Conservation (phyloP, 1,284 basidiomycete genomes). For the Austropuccinia psidii region DNA sequence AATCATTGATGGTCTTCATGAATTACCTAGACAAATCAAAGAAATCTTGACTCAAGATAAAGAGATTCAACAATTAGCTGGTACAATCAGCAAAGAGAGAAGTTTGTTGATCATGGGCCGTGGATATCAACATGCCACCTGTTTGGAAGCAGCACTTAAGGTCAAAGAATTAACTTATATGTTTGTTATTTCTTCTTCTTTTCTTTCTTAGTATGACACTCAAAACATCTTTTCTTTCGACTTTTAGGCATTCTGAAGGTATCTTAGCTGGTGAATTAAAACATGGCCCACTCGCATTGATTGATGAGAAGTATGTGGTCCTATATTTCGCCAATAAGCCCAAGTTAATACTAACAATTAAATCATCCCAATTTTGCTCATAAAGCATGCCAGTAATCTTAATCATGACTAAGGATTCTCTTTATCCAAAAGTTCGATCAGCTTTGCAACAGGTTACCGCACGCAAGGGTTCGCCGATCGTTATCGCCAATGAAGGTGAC, state of each 20-base stretch:
- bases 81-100: slow-evolving; percentile 68
- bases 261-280: slow-evolving; percentile 98
- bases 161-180: slow-evolving; percentile 74
- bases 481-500: slow-evolving; percentile 93
- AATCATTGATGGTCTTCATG: slow-evolving; percentile 90
- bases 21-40: slow-evolving; percentile 82
- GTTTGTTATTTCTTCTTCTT: background rate
- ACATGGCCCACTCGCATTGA: slow-evolving; percentile 92
- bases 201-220: background rate
- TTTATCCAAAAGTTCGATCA: slow-evolving; percentile 96
- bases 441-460: slow-evolving; percentile 95
- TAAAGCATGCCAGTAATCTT: slow-evolving; percentile 61
- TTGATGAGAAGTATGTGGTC: slow-evolving; percentile 86
- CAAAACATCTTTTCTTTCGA: background rate
- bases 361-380: background rate
- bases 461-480: slow-evolving; percentile 72
- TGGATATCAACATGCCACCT: slow-evolving; percentile 96
- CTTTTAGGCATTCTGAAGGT: slow-evolving; percentile 50
- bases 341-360: background rate
- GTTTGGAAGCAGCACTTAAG: slow-evolving; percentile 95
- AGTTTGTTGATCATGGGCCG: slow-evolving; percentile 94
- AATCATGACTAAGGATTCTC: slow-evolving; percentile 96
- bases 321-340: background rate
- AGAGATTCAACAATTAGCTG: slow-evolving; percentile 71
- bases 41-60: slow-evolving; percentile 74